Evolutionary conservation across 1,284 basidiomycete genomes (phyloP), one percentile per base, ranked within the genome.

Genomic region (Chiua sp.): DNA sequence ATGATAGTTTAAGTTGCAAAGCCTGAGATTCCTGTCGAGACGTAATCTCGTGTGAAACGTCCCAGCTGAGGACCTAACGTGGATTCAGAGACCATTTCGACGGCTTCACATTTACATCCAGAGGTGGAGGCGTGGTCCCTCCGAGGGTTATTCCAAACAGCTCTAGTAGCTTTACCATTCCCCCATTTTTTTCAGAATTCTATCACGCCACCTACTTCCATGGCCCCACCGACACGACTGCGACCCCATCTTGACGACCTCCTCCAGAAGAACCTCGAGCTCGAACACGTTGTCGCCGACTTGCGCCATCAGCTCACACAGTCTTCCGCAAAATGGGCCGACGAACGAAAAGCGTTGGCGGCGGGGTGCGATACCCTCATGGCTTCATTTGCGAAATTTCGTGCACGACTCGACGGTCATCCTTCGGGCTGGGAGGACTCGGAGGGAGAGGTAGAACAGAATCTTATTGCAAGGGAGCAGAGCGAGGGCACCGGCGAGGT

Each of bases 331-430:
- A 72, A 69, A 60, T 73, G 69, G 72, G 72, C 63, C 8, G 72
- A 70, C 46, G 69, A 70, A 60, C 69, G 72, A 50, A 70, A 70
- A 54, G 57, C 55, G 37, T 57, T 70, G 49, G 61, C 61, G 47
- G 49, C 56, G 51, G 66, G 61, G 28, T 70, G 69, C 39, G 72
- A 70, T 42, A 15, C 49, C 15, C 72, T 70, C 68, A 70, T 70
- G 69, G 70, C 69, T 26, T 73, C 72, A 30, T 70, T 70, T 69
- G 72, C 70, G 32, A 70, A 73, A 51, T 73, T 72, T 46, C 69
- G 69, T 42, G 70, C 69, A 51, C 61, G 64, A 2, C 49, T 73
- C 2, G 69, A 74, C 47, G 48, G 56, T 3, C 69, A 72, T 33
- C 57, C 63, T 22, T 60, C 58, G 32, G 66, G 71, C 32, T 61